phyloP scores from a whole-genome alignment of 1,139 yeast genomes.

The Candida neerlandica region DNA sequence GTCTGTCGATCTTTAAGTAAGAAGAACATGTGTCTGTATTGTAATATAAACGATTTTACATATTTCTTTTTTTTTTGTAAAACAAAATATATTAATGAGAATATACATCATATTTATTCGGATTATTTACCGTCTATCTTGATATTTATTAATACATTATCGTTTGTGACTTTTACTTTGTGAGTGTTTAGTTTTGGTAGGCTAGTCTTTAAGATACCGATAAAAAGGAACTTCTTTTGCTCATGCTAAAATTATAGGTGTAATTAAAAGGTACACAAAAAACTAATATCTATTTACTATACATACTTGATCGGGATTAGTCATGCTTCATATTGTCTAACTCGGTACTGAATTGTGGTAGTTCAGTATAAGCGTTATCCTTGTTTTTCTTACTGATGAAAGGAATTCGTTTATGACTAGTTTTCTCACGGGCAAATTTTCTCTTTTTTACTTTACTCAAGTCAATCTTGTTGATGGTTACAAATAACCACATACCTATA shows the following conservation, averaged over 20 bases:
- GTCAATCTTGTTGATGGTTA: conserved; percentile 54
- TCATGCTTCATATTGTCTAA: conserved; percentile 13
- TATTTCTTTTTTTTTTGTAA: too few relatives aligned
- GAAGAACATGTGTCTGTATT: too few relatives aligned
- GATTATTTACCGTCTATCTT: too few relatives aligned
- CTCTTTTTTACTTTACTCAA: conserved; percentile 53
- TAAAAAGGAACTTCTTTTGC: neutral
- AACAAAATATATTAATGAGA: too few relatives aligned
- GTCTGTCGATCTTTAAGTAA: too few relatives aligned
- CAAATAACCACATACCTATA: conserved; percentile 64
- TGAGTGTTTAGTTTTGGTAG: too few relatives aligned
- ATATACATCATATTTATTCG: too few relatives aligned
- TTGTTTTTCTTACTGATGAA: conserved; percentile 26
- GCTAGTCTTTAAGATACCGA: too few relatives aligned
- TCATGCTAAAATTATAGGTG: neutral
- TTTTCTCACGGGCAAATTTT: conserved; percentile 47
- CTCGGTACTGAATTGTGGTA: conserved; percentile 33
- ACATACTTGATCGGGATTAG: neutral
- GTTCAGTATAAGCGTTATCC: conserved; percentile 22
- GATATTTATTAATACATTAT: too few relatives aligned
- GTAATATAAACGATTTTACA: too few relatives aligned
- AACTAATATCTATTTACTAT: neutral
- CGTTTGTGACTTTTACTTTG: too few relatives aligned
- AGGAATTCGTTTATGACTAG: conserved; percentile 35
- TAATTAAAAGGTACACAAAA: neutral